Evolutionary conservation across 768 basidiomycete species (phyloP).

Genomic region (Mycena rebaudengoi): DNA sequence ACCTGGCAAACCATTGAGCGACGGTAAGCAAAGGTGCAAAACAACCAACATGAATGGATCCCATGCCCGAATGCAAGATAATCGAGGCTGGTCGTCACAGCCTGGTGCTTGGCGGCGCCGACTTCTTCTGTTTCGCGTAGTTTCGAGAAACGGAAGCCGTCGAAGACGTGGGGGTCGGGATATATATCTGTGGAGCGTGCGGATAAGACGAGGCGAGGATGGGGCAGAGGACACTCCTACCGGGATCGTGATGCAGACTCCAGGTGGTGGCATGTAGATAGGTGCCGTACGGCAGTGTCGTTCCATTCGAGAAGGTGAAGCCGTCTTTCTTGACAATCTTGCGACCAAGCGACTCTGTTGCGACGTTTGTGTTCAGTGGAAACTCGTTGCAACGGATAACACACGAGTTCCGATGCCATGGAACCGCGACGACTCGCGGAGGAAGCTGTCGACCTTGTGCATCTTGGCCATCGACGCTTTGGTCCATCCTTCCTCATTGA

Average conservation of each 20-base stretch:
- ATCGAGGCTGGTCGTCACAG: constrained; percentile 21
- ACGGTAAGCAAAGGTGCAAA: too few species aligned
- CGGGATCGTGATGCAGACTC: constrained; percentile 23
- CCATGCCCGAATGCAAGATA: constrained; percentile 25
- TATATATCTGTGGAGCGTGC: constrained; percentile 8
- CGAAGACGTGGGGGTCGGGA: constrained; percentile 19
- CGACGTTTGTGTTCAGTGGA: too few species aligned
- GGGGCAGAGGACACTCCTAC: background rate
- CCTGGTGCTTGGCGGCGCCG: constrained; percentile 22
- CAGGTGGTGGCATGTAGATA: constrained; percentile 24
- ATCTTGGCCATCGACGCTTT: constrained; percentile 38
- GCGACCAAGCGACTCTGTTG: constrained; percentile 29
- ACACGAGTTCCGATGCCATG: constrained; percentile 36
- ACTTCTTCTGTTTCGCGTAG: constrained; percentile 19
- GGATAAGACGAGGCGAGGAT: background rate
- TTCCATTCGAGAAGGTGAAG: constrained; percentile 36
- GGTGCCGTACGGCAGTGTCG: constrained; percentile 26
- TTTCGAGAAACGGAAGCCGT: constrained; percentile 22
- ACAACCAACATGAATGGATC: constrained; percentile 7
- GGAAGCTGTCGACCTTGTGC: constrained; percentile 44
- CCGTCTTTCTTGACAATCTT: constrained; percentile 25
- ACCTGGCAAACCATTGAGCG: too few species aligned
- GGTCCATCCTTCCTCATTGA: constrained; percentile 37
- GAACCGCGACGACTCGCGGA: constrained; percentile 39
- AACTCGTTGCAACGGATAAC: too few species aligned